Evolutionary conservation across 805 yeast genomes (phyloP).

Genomic region (Ogataea zsoltii): DNA sequence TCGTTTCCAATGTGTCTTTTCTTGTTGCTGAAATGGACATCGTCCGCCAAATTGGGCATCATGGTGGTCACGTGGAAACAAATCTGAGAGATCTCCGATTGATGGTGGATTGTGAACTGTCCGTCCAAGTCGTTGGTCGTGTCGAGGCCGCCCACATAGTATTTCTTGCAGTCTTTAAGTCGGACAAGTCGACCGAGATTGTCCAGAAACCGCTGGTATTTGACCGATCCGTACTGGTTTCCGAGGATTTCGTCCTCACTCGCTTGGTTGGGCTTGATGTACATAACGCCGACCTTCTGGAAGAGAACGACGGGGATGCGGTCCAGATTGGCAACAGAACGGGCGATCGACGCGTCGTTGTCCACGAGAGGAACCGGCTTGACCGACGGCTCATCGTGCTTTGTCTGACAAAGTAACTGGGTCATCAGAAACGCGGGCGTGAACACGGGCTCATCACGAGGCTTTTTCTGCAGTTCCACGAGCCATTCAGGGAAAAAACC

Average conservation of each 20-base stretch:
- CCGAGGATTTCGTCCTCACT: conserved; percentile 63
- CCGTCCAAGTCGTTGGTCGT: conserved; percentile 72
- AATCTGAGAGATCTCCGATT: conserved; percentile 67
- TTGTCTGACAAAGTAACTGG: conserved; percentile 18
- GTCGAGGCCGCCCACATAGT: conserved; percentile 78
- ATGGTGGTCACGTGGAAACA: conserved; percentile 79
- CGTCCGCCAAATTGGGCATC: conserved; percentile 61
- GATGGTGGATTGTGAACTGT: conserved; percentile 70
- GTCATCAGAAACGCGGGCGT: conserved; percentile 25
- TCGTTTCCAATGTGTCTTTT: conserved; percentile 88
- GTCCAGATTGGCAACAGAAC: conserved; percentile 67
- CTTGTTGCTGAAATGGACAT: conserved; percentile 51
- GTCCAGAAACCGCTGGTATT: conserved; percentile 59
- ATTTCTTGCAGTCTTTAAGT: conserved; percentile 53
- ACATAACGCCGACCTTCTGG: conserved; percentile 76
- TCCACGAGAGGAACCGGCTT: conserved; percentile 20
- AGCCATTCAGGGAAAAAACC: conserved; percentile 34
- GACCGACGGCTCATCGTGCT: conserved; percentile 9
- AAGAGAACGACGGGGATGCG: conserved; percentile 75
- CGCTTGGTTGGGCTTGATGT: conserved; percentile 67
- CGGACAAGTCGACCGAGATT: conserved; percentile 61
- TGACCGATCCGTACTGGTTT: conserved; percentile 63
- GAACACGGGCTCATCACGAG: conserved; percentile 19
- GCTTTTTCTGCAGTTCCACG: conserved; percentile 14
- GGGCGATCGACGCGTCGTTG: conserved; percentile 39